phyloP scores from a whole-genome alignment of 768 basidiomycete genomes.

The Amanita rimosa region DNA sequence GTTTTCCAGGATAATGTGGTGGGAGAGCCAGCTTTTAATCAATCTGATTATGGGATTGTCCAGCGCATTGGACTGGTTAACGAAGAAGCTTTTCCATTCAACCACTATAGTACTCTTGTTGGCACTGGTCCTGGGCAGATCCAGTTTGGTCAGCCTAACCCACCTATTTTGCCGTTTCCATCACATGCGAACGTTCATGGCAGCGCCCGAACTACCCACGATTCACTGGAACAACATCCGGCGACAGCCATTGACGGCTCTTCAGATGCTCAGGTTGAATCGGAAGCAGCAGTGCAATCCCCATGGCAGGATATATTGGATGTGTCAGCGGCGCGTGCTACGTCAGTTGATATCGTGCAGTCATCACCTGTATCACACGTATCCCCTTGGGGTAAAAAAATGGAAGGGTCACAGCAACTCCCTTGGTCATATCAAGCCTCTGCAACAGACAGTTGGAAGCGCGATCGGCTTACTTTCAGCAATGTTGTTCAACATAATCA shows the following conservation, averaged over 20 bases:
- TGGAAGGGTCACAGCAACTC: slow-evolving; percentile 14
- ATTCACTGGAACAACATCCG: neutral
- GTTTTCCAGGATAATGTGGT: slow-evolving; percentile 3
- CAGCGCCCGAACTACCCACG: neutral
- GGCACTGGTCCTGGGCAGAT: neutral
- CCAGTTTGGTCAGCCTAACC: neutral
- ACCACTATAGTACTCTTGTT: neutral
- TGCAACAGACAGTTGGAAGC: slow-evolving; percentile 38
- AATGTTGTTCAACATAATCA: slow-evolving; percentile 52
- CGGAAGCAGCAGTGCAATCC: slow-evolving; percentile 14
- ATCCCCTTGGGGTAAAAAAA: slow-evolving; percentile 26
- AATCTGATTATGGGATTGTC: slow-evolving; percentile 2
- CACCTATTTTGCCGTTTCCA: neutral
- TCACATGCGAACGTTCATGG: neutral
- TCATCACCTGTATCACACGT: slow-evolving; percentile 19
- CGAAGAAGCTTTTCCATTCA: neutral
- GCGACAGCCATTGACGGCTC: neutral
- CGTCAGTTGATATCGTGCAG: slow-evolving; percentile 32
- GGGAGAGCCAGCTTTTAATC: neutral
- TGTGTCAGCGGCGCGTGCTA: slow-evolving; percentile 18
- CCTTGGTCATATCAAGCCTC: slow-evolving; percentile 46
- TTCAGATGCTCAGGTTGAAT: slow-evolving; percentile 10
- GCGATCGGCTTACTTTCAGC: slow-evolving; percentile 40
- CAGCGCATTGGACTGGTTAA: neutral
- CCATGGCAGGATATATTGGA: slow-evolving; percentile 25